These are phyloP conservation scores for Coprinellus aureogranulatus DNA, from an alignment of 768 basidiomycete genomes.

Conservation along the genomic window DNA sequence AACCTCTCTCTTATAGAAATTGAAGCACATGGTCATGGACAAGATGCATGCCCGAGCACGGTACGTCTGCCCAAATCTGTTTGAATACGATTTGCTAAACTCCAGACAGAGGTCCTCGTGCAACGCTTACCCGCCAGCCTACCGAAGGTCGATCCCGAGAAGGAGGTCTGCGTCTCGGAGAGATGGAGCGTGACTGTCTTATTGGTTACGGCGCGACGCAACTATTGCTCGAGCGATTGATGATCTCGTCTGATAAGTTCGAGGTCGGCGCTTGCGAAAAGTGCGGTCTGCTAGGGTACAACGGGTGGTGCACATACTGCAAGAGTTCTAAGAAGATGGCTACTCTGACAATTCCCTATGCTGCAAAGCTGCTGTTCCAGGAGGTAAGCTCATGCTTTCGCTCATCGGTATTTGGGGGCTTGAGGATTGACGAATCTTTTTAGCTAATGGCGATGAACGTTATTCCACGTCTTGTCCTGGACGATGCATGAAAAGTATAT, in stretches of 20 bases:
- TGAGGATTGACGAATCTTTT: conserved; percentile 2
- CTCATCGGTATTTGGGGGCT: background rate
- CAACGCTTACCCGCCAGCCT: conserved; percentile 94
- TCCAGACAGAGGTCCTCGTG: conserved; percentile 79
- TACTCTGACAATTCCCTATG: conserved; percentile 93
- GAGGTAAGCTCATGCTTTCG: conserved; percentile 51
- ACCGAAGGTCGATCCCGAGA: conserved; percentile 98
- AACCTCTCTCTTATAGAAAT: conserved; percentile 57
- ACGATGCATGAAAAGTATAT: conserved; percentile 54
- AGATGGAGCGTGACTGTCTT: conserved; percentile 99
- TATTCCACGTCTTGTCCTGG: conserved; percentile 83
- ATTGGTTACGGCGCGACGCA: conserved; percentile 99
- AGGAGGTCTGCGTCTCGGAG: conserved; percentile 93
- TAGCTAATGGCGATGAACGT: conserved; percentile 98
- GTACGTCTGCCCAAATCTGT: conserved; percentile 37
- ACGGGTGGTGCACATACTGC: conserved; percentile 97
- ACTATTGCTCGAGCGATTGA: conserved; percentile 90
- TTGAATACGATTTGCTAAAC: conserved; percentile 1
- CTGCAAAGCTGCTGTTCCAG: conserved; percentile 89
- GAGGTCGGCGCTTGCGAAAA: conserved; percentile 93
- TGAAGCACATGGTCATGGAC: conserved; percentile 99
- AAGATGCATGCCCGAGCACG: conserved; percentile 99
- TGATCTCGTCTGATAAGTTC: conserved; percentile 99
- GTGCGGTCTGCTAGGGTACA: conserved; percentile 93
- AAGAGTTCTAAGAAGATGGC: conserved; percentile 97